phyloP scores from a whole-genome alignment of 371 early-diverging fungal species.

The Actinomucor elegans region DNA sequence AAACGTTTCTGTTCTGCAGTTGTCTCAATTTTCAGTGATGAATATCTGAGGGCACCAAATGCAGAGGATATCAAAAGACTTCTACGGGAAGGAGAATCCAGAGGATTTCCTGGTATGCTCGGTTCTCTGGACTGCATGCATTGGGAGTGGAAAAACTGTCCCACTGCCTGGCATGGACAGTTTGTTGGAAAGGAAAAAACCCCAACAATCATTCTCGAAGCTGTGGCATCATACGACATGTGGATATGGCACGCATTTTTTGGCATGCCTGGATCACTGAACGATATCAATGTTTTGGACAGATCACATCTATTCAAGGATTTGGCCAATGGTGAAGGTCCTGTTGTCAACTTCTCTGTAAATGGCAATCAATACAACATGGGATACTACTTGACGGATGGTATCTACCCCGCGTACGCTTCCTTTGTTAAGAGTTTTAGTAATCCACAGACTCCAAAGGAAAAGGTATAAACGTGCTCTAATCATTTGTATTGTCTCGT shows the following conservation, averaged over 20 bases:
- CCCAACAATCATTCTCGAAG: neutral
- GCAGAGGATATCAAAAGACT: neutral
- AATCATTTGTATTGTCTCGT: too few relatives aligned
- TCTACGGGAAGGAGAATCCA: too few relatives aligned
- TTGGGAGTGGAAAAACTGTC: slow-evolving; percentile 12
- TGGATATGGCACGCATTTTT: slow-evolving; percentile 1
- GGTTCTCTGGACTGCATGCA: slow-evolving; percentile 13
- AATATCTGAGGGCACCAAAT: too few relatives aligned
- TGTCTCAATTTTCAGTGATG: too few relatives aligned
- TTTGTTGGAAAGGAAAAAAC: neutral
- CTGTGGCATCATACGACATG: neutral
- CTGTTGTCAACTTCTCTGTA: neutral
- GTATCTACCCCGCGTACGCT: too few relatives aligned
- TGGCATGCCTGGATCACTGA: neutral
- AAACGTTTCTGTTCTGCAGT: too few relatives aligned
- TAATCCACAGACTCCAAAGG: too few relatives aligned
- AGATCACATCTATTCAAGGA: neutral
- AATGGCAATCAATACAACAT: neutral
- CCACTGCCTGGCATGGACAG: too few relatives aligned
- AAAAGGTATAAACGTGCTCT: too few relatives aligned
- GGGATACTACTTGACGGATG: slow-evolving; percentile 3
- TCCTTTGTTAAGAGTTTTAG: too few relatives aligned
- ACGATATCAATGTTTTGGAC: neutral
- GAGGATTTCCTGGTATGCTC: slow-evolving; percentile 12
- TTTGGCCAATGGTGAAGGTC: neutral